Evolutionary conservation across 139 green algal genomes (phyloP), one percentile per base, ranked within the genome.

Genomic region (Auxenochlorella pyrenoidosa): DNA sequence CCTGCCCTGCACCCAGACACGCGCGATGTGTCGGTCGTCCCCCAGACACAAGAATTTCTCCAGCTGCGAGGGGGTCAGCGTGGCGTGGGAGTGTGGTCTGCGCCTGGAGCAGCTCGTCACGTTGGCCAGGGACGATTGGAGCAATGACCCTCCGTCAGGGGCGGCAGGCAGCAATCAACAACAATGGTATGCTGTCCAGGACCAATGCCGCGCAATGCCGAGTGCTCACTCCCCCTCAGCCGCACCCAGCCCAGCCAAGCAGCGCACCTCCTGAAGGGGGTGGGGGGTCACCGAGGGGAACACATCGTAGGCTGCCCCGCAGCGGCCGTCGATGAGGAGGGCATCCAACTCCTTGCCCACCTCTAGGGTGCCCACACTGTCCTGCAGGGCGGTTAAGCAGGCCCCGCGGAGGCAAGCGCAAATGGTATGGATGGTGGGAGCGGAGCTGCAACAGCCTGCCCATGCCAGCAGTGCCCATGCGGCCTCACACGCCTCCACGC

Each of bases 341-440:
- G 91, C 91, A 84, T 96, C 94, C 80, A 95, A 95, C 70, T 93
- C 86, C 86, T 94, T 95, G 81, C 94, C 94, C 54, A 88, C 91
- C 12, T 90, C 86, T 65, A 96, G 93, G 3, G 76, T 91, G 47
- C 94, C 94, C 60, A 94, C 70, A 18, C 63, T 40, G 60, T 93
- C 83, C 85, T 92, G 85, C 30, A 73, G 16, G 15, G 34, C 1
- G 38, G 16, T 63, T 54, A 4, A 13, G 15, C 54, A 63, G 12
- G 54, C 54, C 12, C 47, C 6, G 47, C 10, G 47, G 6, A n/a
- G n/a, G n/a, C n/a, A n/a, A n/a, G n/a, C n/a, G n/a, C n/a, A n/a
- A 54, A 10, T 78, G 24, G 34, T 30, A 6, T 24, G 54, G 16
- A 63, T 13, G 5, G 13, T 43, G 68, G 8, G 34, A 5, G 32